Evolutionary conservation across 768 basidiomycete species (phyloP).

Genomic region (Inosperma sp.): DNA sequence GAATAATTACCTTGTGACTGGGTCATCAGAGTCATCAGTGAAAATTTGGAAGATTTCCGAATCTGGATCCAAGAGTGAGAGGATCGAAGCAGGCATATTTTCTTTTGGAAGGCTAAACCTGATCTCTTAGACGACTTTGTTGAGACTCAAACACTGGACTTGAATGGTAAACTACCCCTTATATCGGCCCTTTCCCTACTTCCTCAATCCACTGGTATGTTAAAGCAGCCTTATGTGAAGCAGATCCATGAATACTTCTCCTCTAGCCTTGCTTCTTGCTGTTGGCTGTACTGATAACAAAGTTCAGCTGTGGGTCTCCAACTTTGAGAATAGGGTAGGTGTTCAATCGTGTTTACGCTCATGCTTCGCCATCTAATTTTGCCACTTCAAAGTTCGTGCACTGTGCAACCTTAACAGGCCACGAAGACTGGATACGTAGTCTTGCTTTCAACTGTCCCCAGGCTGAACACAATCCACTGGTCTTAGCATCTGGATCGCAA

Average conservation of each 20-base stretch:
- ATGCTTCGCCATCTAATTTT: too few species aligned
- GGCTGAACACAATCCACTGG: slow-evolving; percentile 41
- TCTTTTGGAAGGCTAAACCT: background rate
- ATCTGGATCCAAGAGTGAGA: slow-evolving; percentile 29
- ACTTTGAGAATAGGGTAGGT: slow-evolving; percentile 53
- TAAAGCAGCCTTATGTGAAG: slow-evolving; percentile 10
- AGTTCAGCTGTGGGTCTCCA: slow-evolving; percentile 75
- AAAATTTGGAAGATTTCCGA: slow-evolving; percentile 62
- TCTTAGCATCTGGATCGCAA: slow-evolving; percentile 92
- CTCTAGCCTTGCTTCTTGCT: slow-evolving; percentile 63
- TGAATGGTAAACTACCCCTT: slow-evolving; percentile 72
- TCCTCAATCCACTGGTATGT: slow-evolving; percentile 61
- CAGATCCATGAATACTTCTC: slow-evolving; percentile 4
- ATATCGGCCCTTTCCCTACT: slow-evolving; percentile 59
- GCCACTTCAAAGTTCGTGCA: slow-evolving; percentile 47
- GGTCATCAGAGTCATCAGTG: slow-evolving; percentile 75
- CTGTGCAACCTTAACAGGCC: slow-evolving; percentile 64
- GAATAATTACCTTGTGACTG: slow-evolving; percentile 57
- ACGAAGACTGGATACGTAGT: slow-evolving; percentile 93
- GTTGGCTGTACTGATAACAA: slow-evolving; percentile 76
- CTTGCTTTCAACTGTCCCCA: slow-evolving; percentile 56
- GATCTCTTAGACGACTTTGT: slow-evolving; percentile 32
- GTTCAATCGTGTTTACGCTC: slow-evolving; percentile 1
- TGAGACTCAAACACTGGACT: slow-evolving; percentile 53
- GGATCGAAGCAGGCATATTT: background rate